A percentile compares a stretch with the other conserved stretches of the same genome.
These are phyloP conservation scores for Oryza brachyantha DNA, from an alignment of 176 grass and related monocot species.

Conservation along the genomic window DNA sequence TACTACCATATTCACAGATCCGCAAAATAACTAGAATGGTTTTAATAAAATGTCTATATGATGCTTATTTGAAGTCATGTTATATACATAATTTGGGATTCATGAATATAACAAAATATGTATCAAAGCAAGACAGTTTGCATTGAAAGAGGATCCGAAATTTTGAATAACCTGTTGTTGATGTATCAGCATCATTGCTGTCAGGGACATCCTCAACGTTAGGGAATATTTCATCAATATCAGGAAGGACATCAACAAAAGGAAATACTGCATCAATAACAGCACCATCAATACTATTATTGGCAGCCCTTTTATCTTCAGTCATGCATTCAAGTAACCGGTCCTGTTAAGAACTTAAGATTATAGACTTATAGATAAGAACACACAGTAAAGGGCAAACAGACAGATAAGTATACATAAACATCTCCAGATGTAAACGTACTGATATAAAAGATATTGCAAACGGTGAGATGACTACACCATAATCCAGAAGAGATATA, in stretches of 20 bases:
- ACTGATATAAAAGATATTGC: background rate
- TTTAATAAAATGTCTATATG: background rate
- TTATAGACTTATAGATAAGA: background rate
- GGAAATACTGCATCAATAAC: background rate
- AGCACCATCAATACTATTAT: background rate
- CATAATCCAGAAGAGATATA: background rate
- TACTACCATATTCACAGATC: background rate
- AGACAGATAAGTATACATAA: background rate
- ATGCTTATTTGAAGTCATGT: background rate
- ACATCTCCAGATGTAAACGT: background rate
- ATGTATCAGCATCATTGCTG: background rate
- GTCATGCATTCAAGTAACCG: background rate
- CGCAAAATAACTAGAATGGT: background rate
- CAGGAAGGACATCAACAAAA: background rate
- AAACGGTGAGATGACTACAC: background rate
- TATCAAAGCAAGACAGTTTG: background rate
- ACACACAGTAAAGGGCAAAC: background rate
- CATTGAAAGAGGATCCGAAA: background rate
- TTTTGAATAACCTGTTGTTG: background rate
- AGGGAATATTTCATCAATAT: slow-evolving; percentile 1
- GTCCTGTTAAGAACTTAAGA: background rate
- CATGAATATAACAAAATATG: background rate
- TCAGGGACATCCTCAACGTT: background rate
- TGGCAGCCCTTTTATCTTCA: background rate
- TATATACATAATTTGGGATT: background rate